These are phyloP conservation scores for Cerioporus squamosus DNA, from an alignment of 1,284 basidiomycete species.

Conservation along the genomic window DNA sequence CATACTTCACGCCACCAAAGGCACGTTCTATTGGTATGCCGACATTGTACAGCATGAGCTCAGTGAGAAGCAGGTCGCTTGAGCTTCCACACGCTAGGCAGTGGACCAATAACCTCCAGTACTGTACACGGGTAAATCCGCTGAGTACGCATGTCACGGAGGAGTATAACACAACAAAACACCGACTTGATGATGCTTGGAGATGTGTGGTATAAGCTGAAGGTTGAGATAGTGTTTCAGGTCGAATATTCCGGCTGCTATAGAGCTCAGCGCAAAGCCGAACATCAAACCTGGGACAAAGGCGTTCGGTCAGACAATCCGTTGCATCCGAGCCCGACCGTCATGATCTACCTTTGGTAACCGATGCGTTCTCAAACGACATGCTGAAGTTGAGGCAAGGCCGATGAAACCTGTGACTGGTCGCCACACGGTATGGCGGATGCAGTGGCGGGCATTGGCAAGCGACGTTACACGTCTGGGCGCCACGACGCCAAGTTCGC, in stretches of 20 bases:
- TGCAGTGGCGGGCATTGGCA: neutral
- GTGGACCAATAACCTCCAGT: slow-evolving; percentile 82
- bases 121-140: slow-evolving; percentile 50
- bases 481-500: neutral
- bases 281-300: slow-evolving; percentile 74
- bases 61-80: slow-evolving; percentile 81
- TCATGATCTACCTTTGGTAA: slow-evolving; percentile 68
- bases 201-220: slow-evolving; percentile 47
- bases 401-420: too few species aligned
- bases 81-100: slow-evolving; percentile 84
- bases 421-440: too few species aligned
- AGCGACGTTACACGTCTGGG: neutral
- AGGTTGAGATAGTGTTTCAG: slow-evolving; percentile 84
- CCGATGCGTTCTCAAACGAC: slow-evolving; percentile 80
- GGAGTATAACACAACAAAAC: neutral
- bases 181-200: slow-evolving; percentile 43
- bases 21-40: slow-evolving; percentile 80
- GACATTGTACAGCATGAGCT: slow-evolving; percentile 77
- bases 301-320: neutral
- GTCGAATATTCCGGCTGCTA: slow-evolving; percentile 79
- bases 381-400: slow-evolving; percentile 38
- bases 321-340: neutral
- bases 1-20: slow-evolving; percentile 88
- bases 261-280: slow-evolving; percentile 67
- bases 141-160: neutral